These are phyloP conservation scores for Aspergillus sclerotialis DNA, from an alignment of 2,329 filamentous ascomycete species.

Conservation along the genomic window DNA sequence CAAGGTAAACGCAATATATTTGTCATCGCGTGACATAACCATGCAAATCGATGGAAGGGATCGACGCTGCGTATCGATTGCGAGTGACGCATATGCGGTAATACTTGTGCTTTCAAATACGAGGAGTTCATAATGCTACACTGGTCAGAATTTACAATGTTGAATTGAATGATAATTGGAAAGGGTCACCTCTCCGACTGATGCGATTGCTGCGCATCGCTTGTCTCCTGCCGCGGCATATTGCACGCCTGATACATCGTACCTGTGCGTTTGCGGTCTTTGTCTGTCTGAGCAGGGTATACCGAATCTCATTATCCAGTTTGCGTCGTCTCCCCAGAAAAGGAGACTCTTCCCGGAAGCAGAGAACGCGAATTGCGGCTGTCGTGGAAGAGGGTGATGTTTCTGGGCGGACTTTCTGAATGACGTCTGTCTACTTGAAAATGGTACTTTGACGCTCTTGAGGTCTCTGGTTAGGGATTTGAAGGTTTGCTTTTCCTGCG, in stretches of 20 bases:
- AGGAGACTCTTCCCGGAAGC: slow-evolving; percentile 14
- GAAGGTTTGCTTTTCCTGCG: slow-evolving; percentile 11
- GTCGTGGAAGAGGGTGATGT: slow-evolving; percentile 18
- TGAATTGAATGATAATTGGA: neutral
- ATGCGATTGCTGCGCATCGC: slow-evolving; percentile 24
- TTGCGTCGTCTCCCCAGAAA: slow-evolving; percentile 14
- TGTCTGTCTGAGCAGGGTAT: slow-evolving; percentile 18
- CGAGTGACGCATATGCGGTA: slow-evolving; percentile 11
- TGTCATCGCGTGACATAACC: slow-evolving; percentile 16
- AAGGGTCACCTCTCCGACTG: slow-evolving; percentile 14
- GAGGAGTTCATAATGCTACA: slow-evolving; percentile 18
- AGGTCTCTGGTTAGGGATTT: slow-evolving; percentile 13
- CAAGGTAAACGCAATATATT: slow-evolving; percentile 15
- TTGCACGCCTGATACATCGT: slow-evolving; percentile 25
- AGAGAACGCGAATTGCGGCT: slow-evolving; percentile 25
- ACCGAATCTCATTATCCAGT: slow-evolving; percentile 23
- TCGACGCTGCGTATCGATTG: slow-evolving; percentile 22
- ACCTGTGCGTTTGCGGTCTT: slow-evolving; percentile 21
- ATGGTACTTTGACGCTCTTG: slow-evolving; percentile 12
- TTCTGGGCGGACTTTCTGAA: slow-evolving; percentile 16
- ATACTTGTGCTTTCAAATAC: slow-evolving; percentile 21
- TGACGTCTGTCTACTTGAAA: slow-evolving; percentile 10
- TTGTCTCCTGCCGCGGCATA: slow-evolving; percentile 25
- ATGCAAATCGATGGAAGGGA: slow-evolving; percentile 10
- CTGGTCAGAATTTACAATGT: slow-evolving; percentile 6